Evolutionary conservation across 768 basidiomycete species (phyloP), one percentile per base, ranked within the genome.

Genomic region (Podaxis sp.): DNA sequence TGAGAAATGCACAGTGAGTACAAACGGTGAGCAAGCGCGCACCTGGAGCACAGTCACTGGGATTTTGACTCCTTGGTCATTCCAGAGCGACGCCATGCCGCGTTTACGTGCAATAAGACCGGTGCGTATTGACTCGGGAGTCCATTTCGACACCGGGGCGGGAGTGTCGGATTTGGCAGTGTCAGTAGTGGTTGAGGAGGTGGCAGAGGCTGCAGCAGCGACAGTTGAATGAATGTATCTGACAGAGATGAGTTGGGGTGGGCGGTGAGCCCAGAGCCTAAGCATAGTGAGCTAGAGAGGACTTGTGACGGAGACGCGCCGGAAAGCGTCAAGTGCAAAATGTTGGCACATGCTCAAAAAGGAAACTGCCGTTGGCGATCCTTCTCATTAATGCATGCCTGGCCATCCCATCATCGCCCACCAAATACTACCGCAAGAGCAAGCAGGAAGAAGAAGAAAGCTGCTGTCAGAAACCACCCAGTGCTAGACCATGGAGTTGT

Each of bases 1-100:
- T 36, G 40, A 52, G 59, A 24, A 63, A 67, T 30, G 52, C 60
- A 55, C 44, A 63, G 17, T 28, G 17, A 51, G n/a, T 39, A 24
- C 26, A 63, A 52, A 57, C 56, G 55, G 26, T 33, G 39, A 44
- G 53, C 57, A 57, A 56, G 51, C 58, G 69, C 83, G 66, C 67
- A 95, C 96, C 84, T 99, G 95, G 44, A 99, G 84, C 53, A 99
- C 87, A 0, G 97, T 99, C 30, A 97, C 94, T 1, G 97, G 96
- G 67, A 91, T 80, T 54, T 92, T 82, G 39, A 85, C 87, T 26
- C 97, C 97, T 63, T 93, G 89, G 72, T 90, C 85, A 71, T 95
- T 92, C 93, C 94, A 99, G 70, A 99, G 77, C 13, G 85, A 85
- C 9, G 93, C 90, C 97, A 99, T 99, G 51, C 97, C 97, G 61